A percentile compares a stretch with the other conserved stretches of the same genome.
phyloP scores from a whole-genome alignment of 202 grass and related monocot species.

The Panicum hallii region DNA sequence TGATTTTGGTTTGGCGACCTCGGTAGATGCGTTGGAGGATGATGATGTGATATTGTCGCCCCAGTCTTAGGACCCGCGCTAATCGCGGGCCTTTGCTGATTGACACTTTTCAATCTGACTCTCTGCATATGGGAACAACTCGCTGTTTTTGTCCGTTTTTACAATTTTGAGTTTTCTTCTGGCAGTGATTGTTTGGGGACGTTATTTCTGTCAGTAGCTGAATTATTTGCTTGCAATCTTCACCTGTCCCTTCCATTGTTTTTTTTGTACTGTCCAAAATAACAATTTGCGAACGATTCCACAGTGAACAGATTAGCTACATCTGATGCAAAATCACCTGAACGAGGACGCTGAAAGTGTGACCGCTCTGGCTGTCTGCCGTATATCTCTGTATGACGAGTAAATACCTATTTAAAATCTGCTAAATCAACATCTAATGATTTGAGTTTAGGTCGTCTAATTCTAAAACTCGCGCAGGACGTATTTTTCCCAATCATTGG shows the following conservation, averaged over 20 bases:
- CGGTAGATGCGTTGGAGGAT: constrained; percentile 21
- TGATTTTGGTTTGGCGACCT: background rate
- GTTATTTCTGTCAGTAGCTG: background rate
- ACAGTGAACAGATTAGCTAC: background rate
- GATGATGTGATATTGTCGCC: constrained; percentile 58
- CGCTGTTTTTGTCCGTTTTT: background rate
- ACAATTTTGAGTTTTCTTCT: background rate
- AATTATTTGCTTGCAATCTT: too few species aligned
- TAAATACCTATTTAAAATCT: background rate
- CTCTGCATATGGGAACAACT: background rate
- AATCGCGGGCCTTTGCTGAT: constrained; percentile 43
- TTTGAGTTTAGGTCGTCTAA: too few species aligned
- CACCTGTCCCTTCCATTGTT: background rate
- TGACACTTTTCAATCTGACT: constrained; percentile 53
- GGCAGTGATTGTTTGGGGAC: background rate
- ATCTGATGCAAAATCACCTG: background rate
- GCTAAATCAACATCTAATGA: too few species aligned
- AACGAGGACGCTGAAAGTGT: background rate
- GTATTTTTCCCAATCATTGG: background rate
- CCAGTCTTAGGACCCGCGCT: constrained; percentile 55
- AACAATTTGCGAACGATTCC: background rate
- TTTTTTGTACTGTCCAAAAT: background rate
- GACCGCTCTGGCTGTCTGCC: too few species aligned
- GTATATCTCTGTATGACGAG: too few species aligned
- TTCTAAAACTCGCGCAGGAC: too few species aligned